A percentile compares a stretch with the other conserved stretches of the same genome.
Conservation (phyloP, 345 rosid species). For the Eucalyptus sp. region DNA sequence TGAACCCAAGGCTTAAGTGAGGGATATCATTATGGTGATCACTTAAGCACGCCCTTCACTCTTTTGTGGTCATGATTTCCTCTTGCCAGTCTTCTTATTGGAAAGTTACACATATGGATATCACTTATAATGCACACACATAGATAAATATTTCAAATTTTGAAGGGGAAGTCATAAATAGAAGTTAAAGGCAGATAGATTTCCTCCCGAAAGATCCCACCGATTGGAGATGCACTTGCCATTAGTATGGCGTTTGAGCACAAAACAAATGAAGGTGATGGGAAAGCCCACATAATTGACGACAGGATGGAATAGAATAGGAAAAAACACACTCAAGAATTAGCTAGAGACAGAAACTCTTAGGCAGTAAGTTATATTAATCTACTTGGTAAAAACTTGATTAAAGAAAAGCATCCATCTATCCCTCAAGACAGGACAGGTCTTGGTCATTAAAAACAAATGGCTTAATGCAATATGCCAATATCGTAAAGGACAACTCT, state of each 20-base stretch:
- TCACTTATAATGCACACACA: background rate
- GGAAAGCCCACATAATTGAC: background rate
- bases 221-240: background rate
- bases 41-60: background rate
- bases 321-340: background rate
- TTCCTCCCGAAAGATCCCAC: background rate
- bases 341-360: background rate
- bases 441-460: background rate
- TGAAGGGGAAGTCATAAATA: too few relatives aligned
- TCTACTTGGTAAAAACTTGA: background rate
- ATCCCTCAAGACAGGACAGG: background rate
- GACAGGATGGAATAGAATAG: background rate
- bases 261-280: background rate
- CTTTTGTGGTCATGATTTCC: background rate
- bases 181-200: background rate
- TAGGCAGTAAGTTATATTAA: background rate
- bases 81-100: background rate
- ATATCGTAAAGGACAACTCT: background rate
- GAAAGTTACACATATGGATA: background rate
- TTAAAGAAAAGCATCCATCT: background rate
- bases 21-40: background rate
- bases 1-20: background rate
- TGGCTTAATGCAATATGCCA: background rate
- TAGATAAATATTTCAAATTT: too few relatives aligned
- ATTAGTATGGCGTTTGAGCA: background rate